Base-by-base conservation (phyloP, 164 flowering plant genomes). In the Akebia trifoliata region DNA sequence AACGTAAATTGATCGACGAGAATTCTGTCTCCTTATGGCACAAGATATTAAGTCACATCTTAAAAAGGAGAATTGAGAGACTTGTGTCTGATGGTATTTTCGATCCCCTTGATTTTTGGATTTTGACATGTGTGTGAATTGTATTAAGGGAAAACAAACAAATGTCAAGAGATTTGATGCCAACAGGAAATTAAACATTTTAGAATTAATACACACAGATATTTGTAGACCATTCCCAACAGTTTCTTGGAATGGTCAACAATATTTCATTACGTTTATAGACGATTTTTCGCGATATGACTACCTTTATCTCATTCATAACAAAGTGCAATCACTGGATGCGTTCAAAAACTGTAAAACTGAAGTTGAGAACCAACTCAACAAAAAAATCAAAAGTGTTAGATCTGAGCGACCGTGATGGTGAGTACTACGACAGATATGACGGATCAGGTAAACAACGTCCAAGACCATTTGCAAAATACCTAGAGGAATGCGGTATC, bases 151-250 rank as follows among this genome's bases (percentile, higher is more conserved):
- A 2, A 65, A 59, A 45, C 29, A 32, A 18, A 45, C 58, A 24
- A 65, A 65, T 4, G 3, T 14, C 1, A 44, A 24, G 26, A 65
- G 12, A 14, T 26, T 44, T 1, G 59, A 35, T 34, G 54, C 59
- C 30, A 44, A n/a, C 6, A 52, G 48, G 26, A 5, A 20, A 59
- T 12, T 10, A 2, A 8, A 31, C 4, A 20, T 57, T 36, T 45
- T 57, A 21, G 62, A 64, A 40, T 29, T 57, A 0, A 52, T 50
- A 0, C 69, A 50, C 9, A 65, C 48, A 0, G 40, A 65, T 21
- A 59, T 59, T 10, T 65, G 64, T 60, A 56, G 65, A 1, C 51
- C 61, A 36, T 59, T 66, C 48, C 49, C 54, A 47, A 60, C 26
- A 7, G 30, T 55, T 30, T 26, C 65, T 30, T 49, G 58, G 48